phyloP scores from a whole-genome alignment of 306 rosid genomes.

The cucumber (Cucumis sativus) region DNA sequence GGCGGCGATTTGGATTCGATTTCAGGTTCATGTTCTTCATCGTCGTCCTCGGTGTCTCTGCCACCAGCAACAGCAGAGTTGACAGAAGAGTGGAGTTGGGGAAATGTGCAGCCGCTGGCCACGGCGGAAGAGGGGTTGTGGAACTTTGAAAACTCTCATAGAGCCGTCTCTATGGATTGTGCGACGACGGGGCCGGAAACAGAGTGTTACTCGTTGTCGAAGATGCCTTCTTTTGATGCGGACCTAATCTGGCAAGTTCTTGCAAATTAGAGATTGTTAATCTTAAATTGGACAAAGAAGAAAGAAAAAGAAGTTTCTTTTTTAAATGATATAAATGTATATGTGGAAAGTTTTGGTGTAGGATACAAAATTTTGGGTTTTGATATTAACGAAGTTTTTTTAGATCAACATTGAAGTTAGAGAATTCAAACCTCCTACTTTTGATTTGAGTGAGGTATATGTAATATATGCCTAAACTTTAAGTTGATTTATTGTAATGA shows the following conservation, averaged over 20 bases:
- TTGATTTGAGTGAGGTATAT: too few relatives aligned
- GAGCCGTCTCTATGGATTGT: slow-evolving; percentile 33
- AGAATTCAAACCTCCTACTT: too few relatives aligned
- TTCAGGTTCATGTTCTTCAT: slow-evolving; percentile 21
- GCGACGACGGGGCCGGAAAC: slow-evolving; percentile 27
- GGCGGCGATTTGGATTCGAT: background rate
- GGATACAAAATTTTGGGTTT: background rate
- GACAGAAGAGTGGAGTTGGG: slow-evolving; percentile 24
- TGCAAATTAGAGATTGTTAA: slow-evolving; percentile 29
- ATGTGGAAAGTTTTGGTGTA: background rate
- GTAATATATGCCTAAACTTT: too few relatives aligned
- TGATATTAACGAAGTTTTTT: background rate
- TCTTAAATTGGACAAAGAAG: background rate
- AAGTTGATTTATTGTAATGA: too few relatives aligned
- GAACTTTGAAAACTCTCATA: slow-evolving; percentile 37
- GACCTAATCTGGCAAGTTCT: slow-evolving; percentile 94
- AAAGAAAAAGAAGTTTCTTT: background rate
- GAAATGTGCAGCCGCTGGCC: slow-evolving; percentile 20
- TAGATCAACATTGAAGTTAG: too few relatives aligned
- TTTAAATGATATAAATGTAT: background rate
- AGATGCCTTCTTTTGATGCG: slow-evolving; percentile 79
- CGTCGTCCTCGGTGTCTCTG: slow-evolving; percentile 17
- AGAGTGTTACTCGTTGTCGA: slow-evolving; percentile 50
- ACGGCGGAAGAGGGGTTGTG: slow-evolving; percentile 50
- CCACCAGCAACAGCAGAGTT: slow-evolving; percentile 10